Evolutionary conservation across 2,329 filamentous ascomycete genomes (phyloP).

Genomic region (Colletotrichum siamense): DNA sequence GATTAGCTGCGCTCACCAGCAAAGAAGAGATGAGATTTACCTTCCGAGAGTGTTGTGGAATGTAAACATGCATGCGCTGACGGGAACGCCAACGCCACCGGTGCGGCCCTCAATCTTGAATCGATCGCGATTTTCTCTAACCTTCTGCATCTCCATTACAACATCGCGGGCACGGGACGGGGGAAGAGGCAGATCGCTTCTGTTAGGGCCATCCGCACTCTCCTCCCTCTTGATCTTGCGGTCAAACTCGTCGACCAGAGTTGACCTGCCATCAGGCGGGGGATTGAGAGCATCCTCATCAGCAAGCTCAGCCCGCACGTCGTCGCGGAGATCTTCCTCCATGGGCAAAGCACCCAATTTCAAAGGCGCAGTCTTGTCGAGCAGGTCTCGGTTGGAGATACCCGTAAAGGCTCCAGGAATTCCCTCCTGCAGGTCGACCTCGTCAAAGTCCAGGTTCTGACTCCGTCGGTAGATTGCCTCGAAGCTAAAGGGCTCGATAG

Average conservation of each 20-base stretch:
- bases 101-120: slow-evolving; percentile 87
- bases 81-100: slow-evolving; percentile 79
- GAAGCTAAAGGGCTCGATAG: slow-evolving; percentile 69
- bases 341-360: slow-evolving; percentile 83
- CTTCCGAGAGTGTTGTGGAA: slow-evolving; percentile 96
- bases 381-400: slow-evolving; percentile 64
- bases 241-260: slow-evolving; percentile 87
- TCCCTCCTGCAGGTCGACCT: slow-evolving; percentile 68
- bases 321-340: slow-evolving; percentile 81
- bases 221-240: slow-evolving; percentile 89
- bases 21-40: slow-evolving; percentile 51
- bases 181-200: slow-evolving; percentile 83
- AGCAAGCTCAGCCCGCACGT: slow-evolving; percentile 85
- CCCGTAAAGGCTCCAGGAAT: slow-evolving; percentile 69
- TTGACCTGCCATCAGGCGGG: slow-evolving; percentile 72
- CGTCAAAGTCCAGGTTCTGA: slow-evolving; percentile 67
- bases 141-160: slow-evolving; percentile 90
- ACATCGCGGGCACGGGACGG: slow-evolving; percentile 90
- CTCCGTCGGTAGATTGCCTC: slow-evolving; percentile 63
- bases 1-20: slow-evolving; percentile 21
- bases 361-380: slow-evolving; percentile 63
- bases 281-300: slow-evolving; percentile 84
- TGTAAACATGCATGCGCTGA: slow-evolving; percentile 97
- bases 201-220: slow-evolving; percentile 79
- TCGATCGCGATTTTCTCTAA: slow-evolving; percentile 90